Percentiles rank a stretch among this genome's conserved stretches.
These are phyloP conservation scores for Dicorynia guianensis DNA, from an alignment of 306 rosid species.

Conservation along the genomic window DNA sequence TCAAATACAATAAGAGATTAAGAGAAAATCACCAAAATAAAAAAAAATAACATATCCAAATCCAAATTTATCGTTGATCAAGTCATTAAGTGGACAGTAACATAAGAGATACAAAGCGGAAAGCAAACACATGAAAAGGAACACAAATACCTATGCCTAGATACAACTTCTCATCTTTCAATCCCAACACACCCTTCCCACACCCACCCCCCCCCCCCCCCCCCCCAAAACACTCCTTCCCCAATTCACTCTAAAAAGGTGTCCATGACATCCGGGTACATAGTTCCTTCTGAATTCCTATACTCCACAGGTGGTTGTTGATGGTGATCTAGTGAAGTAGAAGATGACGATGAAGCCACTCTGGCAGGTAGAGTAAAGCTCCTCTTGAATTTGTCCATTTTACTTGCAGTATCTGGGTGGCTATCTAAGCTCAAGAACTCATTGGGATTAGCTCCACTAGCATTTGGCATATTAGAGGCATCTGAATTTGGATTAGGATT, in stretches of 20 bases:
- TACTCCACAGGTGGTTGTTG: conserved; percentile 68
- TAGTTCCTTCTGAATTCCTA: conserved; percentile 73
- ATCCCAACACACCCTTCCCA: conserved; percentile 8
- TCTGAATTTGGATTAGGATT: conserved; percentile 52
- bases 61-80: conserved; percentile 30
- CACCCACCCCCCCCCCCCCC: conserved; percentile 8
- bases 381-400: conserved; percentile 84
- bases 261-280: conserved; percentile 94
- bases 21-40: too few relatives aligned
- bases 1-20: too few relatives aligned
- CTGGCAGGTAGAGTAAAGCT: conserved; percentile 84
- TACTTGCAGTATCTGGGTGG: conserved; percentile 64
- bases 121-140: conserved; percentile 54
- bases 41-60: too few relatives aligned
- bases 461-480: conserved; percentile 51
- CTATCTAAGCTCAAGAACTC: conserved; percentile 95
- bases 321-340: conserved; percentile 82
- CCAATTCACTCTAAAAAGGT: conserved; percentile 88
- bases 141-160: conserved; percentile 64
- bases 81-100: conserved; percentile 54
- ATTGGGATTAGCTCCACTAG: conserved; percentile 54
- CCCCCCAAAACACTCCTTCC: too few relatives aligned
- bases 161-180: conserved; percentile 57
- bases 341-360: conserved; percentile 85
- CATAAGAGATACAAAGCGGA: conserved; percentile 49